phyloP scores from a whole-genome alignment of 2,329 filamentous ascomycete genomes.

The Botrytis porri region DNA sequence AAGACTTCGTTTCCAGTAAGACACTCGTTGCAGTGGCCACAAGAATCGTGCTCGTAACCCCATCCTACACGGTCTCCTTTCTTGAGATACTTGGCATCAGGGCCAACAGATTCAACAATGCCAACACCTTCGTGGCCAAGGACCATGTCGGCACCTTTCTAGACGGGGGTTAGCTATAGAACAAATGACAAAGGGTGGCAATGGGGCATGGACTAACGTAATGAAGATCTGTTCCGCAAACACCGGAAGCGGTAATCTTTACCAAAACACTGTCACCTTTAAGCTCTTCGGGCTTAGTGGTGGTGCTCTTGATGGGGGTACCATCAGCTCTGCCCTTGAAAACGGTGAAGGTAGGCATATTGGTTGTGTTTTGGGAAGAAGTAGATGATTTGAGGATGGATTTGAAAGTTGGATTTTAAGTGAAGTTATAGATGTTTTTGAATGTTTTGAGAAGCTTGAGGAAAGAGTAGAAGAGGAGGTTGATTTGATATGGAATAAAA shows the following conservation, averaged over 20 bases:
- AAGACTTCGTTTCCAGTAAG: constrained; percentile 42
- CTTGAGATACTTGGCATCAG: constrained; percentile 44
- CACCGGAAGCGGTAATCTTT: constrained; percentile 22
- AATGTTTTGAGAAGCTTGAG: not conserved
- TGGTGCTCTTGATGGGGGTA: constrained; percentile 16
- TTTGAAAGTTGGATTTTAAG: not conserved
- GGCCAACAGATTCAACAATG: constrained; percentile 58
- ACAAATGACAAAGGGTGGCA: not conserved
- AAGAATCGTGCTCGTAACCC: constrained; percentile 43
- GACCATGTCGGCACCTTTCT: constrained; percentile 23
- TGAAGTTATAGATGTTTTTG: constrained; percentile 1
- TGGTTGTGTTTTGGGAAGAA: not conserved
- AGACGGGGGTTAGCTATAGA: constrained; percentile 5
- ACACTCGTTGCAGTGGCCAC: constrained; percentile 45
- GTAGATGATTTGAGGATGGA: not conserved
- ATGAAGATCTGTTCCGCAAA: constrained; percentile 25
- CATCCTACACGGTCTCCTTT: constrained; percentile 47
- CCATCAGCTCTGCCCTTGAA: constrained; percentile 22
- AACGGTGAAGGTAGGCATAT: constrained; percentile 24
- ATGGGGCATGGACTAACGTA: constrained; percentile 14
- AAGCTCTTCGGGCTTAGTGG: constrained; percentile 21
- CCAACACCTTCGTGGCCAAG: constrained; percentile 71
- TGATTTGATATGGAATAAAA: constrained; percentile 2
- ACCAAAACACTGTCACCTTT: constrained; percentile 22
- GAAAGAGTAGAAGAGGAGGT: not conserved